Evolutionary conservation across 2,329 filamentous ascomycete species (phyloP).

Genomic region (Scedosporium apiospermum): DNA sequence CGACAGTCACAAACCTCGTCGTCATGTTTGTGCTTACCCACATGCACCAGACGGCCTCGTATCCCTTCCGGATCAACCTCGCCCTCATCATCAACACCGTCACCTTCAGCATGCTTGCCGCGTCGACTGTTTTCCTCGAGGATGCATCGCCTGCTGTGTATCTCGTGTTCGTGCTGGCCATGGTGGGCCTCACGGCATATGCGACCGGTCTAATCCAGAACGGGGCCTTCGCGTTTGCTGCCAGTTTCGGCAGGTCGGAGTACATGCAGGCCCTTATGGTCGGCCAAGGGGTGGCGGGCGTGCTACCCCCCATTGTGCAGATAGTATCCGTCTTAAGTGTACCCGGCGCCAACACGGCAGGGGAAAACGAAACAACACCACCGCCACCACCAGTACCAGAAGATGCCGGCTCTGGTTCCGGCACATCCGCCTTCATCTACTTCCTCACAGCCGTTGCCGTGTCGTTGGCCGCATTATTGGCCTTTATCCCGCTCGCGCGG

Average conservation of each 20-base stretch:
- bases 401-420: slow-evolving; percentile 20
- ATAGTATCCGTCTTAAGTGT: slow-evolving; percentile 72
- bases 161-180: slow-evolving; percentile 70
- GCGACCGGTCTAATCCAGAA: slow-evolving; percentile 86
- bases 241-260: slow-evolving; percentile 72
- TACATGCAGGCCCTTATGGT: slow-evolving; percentile 97
- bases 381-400: too few species aligned
- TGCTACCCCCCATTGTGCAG: slow-evolving; percentile 79
- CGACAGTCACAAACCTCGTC: slow-evolving; percentile 70
- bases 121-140: slow-evolving; percentile 65
- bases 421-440: slow-evolving; percentile 75
- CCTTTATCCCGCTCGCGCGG: slow-evolving; percentile 64
- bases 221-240: slow-evolving; percentile 84
- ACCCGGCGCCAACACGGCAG: slow-evolving; percentile 28
- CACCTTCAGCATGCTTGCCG: slow-evolving; percentile 67
- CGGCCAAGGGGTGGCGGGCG: slow-evolving; percentile 84
- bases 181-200: slow-evolving; percentile 70
- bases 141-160: slow-evolving; percentile 55
- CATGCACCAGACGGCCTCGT: slow-evolving; percentile 73
- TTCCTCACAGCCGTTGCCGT: slow-evolving; percentile 81
- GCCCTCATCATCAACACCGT: slow-evolving; percentile 69
- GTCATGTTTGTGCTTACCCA: slow-evolving; percentile 70
- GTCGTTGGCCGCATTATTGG: slow-evolving; percentile 58
- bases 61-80: slow-evolving; percentile 73
- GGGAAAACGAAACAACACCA: slow-evolving; percentile 14